A percentile compares a stretch with the other conserved stretches of the same genome.
These are phyloP conservation scores for Senecio squalidus DNA, from an alignment of 140 eudicot species.

Conservation along the genomic window DNA sequence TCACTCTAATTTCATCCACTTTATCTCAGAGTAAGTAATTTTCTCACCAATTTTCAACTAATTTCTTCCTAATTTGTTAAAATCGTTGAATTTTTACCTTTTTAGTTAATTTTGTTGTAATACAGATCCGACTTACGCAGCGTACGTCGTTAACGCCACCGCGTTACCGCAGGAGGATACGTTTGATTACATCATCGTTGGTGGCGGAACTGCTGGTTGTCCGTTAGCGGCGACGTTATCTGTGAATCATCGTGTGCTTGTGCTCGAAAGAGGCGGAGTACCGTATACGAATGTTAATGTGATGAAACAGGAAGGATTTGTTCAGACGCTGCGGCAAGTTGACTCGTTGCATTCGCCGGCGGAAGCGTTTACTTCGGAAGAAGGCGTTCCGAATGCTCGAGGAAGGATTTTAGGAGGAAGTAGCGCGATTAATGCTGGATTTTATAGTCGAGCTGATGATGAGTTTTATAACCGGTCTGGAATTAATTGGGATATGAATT, in stretches of 20 bases:
- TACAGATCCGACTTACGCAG: slow-evolving; percentile 21
- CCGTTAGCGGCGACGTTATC: slow-evolving; percentile 48
- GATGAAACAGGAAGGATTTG: slow-evolving; percentile 21
- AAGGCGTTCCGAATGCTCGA: slow-evolving; percentile 36
- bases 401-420: slow-evolving; percentile 41
- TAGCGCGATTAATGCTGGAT: slow-evolving; percentile 39
- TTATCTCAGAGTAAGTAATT: slow-evolving; percentile 19
- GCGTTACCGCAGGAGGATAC: slow-evolving; percentile 22
- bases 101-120: not conserved
- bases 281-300: slow-evolving; percentile 30
- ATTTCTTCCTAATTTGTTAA: too few relatives aligned
- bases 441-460: slow-evolving; percentile 37
- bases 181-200: slow-evolving; percentile 31
- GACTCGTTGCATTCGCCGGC: slow-evolving; percentile 31
- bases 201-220: too few relatives aligned
- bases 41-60: not conserved
- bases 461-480: slow-evolving; percentile 30
- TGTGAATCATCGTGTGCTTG: slow-evolving; percentile 23
- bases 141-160: slow-evolving; percentile 29
- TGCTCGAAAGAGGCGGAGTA: slow-evolving; percentile 46
- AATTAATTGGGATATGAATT: slow-evolving; percentile 14
- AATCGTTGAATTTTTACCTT: too few relatives aligned
- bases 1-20: slow-evolving; percentile 12
- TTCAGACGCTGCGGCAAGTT: slow-evolving; percentile 12
- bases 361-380: slow-evolving; percentile 34